Conservation (phyloP, 208 protist species). For the Acanthamoeba sp. region DNA sequence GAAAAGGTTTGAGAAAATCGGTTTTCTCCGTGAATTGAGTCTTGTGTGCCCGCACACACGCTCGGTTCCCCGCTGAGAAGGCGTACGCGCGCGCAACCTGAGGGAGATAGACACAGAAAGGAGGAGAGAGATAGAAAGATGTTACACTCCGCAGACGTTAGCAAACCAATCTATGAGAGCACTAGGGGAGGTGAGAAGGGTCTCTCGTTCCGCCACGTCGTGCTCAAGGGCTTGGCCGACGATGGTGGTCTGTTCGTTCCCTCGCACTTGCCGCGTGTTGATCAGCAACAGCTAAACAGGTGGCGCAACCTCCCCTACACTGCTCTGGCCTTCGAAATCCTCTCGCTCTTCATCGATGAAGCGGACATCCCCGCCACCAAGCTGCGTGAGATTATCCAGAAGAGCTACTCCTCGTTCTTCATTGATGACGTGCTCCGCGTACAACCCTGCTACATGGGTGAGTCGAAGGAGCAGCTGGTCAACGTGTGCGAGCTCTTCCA, state of each 20-base stretch:
- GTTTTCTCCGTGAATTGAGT: too few species aligned
- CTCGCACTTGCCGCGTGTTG: conserved; percentile 72
- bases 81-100: neutral
- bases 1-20: too few species aligned
- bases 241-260: conserved; percentile 84
- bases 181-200: conserved; percentile 67
- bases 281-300: neutral
- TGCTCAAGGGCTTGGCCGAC: conserved; percentile 81
- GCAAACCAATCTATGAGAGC: conserved; percentile 49
- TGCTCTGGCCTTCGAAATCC: conserved; percentile 52
- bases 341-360: conserved; percentile 71
- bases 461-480: neutral
- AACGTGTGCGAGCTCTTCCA: conserved; percentile 89
- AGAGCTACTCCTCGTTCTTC: conserved; percentile 66
- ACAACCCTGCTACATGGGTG: neutral
- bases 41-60: too few species aligned
- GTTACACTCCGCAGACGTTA: neutral
- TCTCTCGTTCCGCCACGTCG: conserved; percentile 77
- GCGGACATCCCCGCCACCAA: conserved; percentile 77
- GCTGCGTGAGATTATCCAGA: conserved; percentile 76
- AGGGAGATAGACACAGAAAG: neutral
- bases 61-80: too few species aligned
- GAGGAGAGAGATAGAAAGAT: neutral
- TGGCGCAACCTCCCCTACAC: conserved; percentile 72
- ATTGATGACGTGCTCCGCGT: conserved; percentile 40